A percentile compares a stretch with the other conserved stretches of the same genome.
These are phyloP conservation scores for Elsinoe perseae DNA, from an alignment of 2,329 filamentous ascomycete genomes.

Conservation along the genomic window DNA sequence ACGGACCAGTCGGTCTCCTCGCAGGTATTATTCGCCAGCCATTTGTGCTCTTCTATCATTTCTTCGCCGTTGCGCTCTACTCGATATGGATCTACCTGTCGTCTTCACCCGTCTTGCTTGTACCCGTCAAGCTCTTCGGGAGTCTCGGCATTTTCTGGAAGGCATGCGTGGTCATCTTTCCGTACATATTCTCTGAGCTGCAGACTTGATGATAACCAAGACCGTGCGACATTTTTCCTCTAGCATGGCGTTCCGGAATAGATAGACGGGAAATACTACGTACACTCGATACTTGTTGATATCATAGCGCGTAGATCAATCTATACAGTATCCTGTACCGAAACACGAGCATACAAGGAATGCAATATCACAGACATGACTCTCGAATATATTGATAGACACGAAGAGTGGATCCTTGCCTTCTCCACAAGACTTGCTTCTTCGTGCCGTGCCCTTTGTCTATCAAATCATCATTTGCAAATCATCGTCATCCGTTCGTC, in stretches of 20 bases:
- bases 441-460: neutral
- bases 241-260: slow-evolving; percentile 8
- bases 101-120: slow-evolving; percentile 36
- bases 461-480: neutral
- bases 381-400: neutral
- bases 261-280: neutral
- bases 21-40: slow-evolving; percentile 74
- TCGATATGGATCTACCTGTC: slow-evolving; percentile 65
- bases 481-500: neutral
- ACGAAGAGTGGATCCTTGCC: neutral
- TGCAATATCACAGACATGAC: neutral
- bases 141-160: slow-evolving; percentile 47
- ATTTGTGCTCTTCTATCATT: slow-evolving; percentile 75
- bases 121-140: slow-evolving; percentile 32
- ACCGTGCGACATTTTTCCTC: neutral
- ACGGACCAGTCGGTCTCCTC: slow-evolving; percentile 73
- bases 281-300: neutral
- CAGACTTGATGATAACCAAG: slow-evolving; percentile 19
- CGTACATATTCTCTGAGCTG: slow-evolving; percentile 40
- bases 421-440: neutral
- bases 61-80: slow-evolving; percentile 87
- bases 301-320: neutral
- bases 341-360: neutral
- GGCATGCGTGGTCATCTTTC: slow-evolving; percentile 42
- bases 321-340: neutral